Base-by-base conservation (phyloP, 257 asterid species). In the Knoxia roxburghii region DNA sequence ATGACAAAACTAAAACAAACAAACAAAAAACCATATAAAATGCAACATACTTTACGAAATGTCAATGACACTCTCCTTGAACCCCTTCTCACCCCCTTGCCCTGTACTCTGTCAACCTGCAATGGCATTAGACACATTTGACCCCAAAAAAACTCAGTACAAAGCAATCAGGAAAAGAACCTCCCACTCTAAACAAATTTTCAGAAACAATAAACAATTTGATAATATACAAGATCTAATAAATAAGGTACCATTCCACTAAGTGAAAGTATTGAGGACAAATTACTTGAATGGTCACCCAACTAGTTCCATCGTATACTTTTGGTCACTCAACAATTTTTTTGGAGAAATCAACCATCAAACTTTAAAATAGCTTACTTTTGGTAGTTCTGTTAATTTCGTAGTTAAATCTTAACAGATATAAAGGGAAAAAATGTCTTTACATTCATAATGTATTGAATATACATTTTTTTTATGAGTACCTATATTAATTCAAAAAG, bases 31-130 rank as follows among this genome's bases (percentile, higher is more conserved):
- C 60, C 27, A n/a, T 10, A 46, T n/a, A 18, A 30, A 64, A 33
- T 29, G 58, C 68, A 20, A 35, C 64, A 37, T 76, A 91, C 98
- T 89, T 88, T 93, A 73, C 99, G 96, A 57, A 93, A 59, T 64
- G 99, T 93, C 46, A 93, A 86, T 6, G 99, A 93, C 54, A 90
- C 99, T 70, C 99, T 84, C 72, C 98, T 93, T 51, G 90, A 41
- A 75, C 84, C 68, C 87, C 99, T 78, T 35, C 90, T 84, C 30
- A 93, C 81, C 73, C 69, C 76, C 45, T 67, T 77, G 74, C 79
- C 99, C 0, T 86, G 75, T 78, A 93, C 97, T 70, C 77, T 73
- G 76, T 93, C 99, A 73, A 90, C 84, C 97, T 93, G 84, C 65
- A 37, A 63, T 58, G 60, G 50, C 57, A 72, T 51, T 54, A 15